Base-by-base conservation (phyloP, 768 basidiomycete genomes). In the Cyclocybe aegerita region DNA sequence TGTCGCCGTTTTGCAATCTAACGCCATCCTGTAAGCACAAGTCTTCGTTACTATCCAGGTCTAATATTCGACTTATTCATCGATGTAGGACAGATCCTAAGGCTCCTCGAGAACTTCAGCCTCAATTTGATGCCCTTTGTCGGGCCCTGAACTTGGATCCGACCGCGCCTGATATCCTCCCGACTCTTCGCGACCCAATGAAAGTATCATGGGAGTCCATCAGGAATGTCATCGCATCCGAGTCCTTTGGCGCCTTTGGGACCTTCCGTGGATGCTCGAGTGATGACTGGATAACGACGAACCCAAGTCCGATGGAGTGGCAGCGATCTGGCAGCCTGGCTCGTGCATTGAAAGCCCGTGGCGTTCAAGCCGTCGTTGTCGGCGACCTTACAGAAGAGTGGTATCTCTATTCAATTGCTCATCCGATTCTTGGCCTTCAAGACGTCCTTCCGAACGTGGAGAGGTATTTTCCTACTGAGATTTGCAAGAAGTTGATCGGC, bases 381-480 rank as follows among this genome's bases (percentile, higher is more conserved):
- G 88, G 89, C 7, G 84, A 88, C 48, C 72, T 88, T 43, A 74
- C 70, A 11, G 86, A 90, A 57, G 88, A 90, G 63, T 90, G 88
- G 87, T 87, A 82, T 62, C 74, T 89, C 44, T 90, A 89, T 57
- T 79, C 85, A 10, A 82, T 89, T 56, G 80, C 86, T 4, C 81
- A 88, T 61, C 79, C 82, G 0, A 76, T 88, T 42, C 45, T 62
- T 9, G 65, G 70, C 7, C 66, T 73, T 15, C 55, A 55, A 16
- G 88, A 90, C 54, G 70, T 89, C 8, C 60, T 75, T 23, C 70
- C 72, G 7, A 87, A 86, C 56, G 58, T 90, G 42, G 65, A 74
- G 58, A 66, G 87, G 48, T 90, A 86, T 60, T 88, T 83, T 62
- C 76, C 80, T 1, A 61, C 50, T 10, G 69, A 75, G 8, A 64